Percentiles rank a stretch among this genome's conserved stretches.
These are phyloP conservation scores for Beauveria sp. DNA, from an alignment of 2,329 filamentous ascomycete genomes.

Conservation along the genomic window DNA sequence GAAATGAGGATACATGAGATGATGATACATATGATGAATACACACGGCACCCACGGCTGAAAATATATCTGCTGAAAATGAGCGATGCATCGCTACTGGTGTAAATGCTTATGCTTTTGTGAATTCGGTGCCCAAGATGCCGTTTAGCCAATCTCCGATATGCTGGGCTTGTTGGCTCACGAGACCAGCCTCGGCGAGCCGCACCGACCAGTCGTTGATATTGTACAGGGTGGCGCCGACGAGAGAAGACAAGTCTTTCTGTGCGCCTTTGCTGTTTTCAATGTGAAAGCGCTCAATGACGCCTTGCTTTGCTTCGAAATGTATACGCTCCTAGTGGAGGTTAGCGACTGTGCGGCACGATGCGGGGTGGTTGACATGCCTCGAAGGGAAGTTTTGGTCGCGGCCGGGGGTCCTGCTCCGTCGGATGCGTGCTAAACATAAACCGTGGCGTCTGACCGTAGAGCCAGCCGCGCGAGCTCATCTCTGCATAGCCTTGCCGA, in stretches of 20 bases:
- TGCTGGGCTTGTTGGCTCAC: not conserved
- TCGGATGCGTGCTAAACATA: constrained; percentile 56
- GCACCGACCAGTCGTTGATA: constrained; percentile 8
- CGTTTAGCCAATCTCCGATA: constrained; percentile 8
- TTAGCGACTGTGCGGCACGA: not conserved
- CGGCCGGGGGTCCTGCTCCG: constrained; percentile 49
- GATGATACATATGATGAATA: not conserved
- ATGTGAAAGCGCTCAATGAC: constrained; percentile 7
- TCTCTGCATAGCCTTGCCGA: constrained; percentile 23
- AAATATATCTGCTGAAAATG: not conserved
- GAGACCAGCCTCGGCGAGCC: constrained; percentile 1
- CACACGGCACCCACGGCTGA: not conserved
- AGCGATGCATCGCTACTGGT: not conserved
- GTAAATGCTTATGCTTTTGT: not conserved
- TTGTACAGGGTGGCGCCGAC: constrained; percentile 7
- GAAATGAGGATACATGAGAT: not conserved
- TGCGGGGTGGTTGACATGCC: constrained; percentile 21
- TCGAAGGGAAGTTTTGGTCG: constrained; percentile 42
- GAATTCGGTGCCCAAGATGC: constrained; percentile 4
- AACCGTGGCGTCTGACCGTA: constrained; percentile 85
- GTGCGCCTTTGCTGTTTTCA: not conserved
- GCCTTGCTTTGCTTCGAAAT: constrained; percentile 11
- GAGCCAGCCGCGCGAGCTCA: constrained; percentile 62
- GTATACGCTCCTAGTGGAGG: constrained; percentile 7
- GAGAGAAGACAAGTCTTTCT: not conserved